Evolutionary conservation across 2,329 filamentous ascomycete genomes (phyloP).

Genomic region (Cladosporium phlei): DNA sequence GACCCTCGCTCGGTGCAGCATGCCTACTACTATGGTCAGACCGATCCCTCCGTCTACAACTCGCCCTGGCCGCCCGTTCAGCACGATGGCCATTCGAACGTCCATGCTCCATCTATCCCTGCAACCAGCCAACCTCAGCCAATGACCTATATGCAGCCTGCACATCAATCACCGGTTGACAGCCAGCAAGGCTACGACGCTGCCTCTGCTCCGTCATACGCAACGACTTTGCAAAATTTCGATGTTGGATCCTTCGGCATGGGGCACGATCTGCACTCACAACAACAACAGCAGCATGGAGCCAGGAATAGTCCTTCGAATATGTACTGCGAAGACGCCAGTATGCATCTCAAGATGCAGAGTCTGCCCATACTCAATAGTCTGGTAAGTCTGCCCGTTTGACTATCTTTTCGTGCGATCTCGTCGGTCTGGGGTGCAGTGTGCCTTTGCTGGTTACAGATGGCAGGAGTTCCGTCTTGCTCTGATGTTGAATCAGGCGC

Average conservation of each 20-base stretch:
- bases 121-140: constrained; percentile 3
- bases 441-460: too few relatives aligned
- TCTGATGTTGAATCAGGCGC: not conserved
- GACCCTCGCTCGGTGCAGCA: constrained; percentile 17
- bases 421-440: too few relatives aligned
- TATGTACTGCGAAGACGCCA: constrained; percentile 37
- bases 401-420: too few relatives aligned
- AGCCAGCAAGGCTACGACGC: constrained; percentile 1
- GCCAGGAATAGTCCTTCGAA: constrained; percentile 14
- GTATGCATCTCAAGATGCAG: constrained; percentile 50
- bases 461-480: too few relatives aligned
- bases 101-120: not conserved
- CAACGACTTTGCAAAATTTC: constrained; percentile 1
- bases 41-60: constrained; percentile 21
- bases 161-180: constrained; percentile 5
- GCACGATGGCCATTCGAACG: constrained; percentile 1
- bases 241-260: constrained; percentile 3
- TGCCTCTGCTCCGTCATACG: constrained; percentile 2
- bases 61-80: constrained; percentile 22
- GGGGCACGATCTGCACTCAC: constrained; percentile 8
- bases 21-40: constrained; percentile 28
- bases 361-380: constrained; percentile 59
- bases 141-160: not conserved
- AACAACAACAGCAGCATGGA: constrained; percentile 9
- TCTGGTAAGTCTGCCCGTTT: constrained; percentile 51